Conservation (phyloP, 225 moss, liverwort and hornwort genomes). For the Straminergon stramineum region DNA sequence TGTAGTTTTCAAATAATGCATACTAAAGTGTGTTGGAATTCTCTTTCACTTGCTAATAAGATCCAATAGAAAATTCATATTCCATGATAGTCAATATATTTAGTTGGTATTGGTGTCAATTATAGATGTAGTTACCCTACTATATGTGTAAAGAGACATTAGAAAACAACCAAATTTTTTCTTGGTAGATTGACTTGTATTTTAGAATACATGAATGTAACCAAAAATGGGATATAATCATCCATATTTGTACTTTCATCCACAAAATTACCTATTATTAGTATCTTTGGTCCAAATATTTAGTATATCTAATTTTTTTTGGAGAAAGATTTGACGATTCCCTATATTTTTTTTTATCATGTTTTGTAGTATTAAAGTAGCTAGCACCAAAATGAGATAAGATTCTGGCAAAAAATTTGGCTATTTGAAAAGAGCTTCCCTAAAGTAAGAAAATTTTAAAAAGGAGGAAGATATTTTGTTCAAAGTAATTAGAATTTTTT, state of each 20-base stretch:
- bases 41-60: neutral
- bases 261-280: neutral
- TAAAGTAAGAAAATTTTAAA: neutral
- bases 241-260: neutral
- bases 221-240: neutral
- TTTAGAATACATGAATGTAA: neutral
- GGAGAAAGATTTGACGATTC: fast-evolving
- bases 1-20: fast-evolving
- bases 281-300: neutral
- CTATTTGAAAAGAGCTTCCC: fast-evolving
- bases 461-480: no score
- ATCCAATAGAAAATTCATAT: neutral
- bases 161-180: neutral
- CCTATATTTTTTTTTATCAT: neutral
- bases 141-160: neutral
- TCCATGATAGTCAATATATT: neutral
- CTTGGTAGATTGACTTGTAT: neutral
- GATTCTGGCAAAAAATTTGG: neutral
- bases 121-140: fast-evolving
- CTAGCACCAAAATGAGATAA: neutral
- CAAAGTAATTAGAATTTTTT: neutral
- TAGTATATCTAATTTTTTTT: neutral
- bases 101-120: neutral
- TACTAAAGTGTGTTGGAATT: neutral
- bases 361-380: neutral